phyloP scores from a whole-genome alignment of 371 early-diverging fungal species.

The Cokeromyces recurvatus region DNA sequence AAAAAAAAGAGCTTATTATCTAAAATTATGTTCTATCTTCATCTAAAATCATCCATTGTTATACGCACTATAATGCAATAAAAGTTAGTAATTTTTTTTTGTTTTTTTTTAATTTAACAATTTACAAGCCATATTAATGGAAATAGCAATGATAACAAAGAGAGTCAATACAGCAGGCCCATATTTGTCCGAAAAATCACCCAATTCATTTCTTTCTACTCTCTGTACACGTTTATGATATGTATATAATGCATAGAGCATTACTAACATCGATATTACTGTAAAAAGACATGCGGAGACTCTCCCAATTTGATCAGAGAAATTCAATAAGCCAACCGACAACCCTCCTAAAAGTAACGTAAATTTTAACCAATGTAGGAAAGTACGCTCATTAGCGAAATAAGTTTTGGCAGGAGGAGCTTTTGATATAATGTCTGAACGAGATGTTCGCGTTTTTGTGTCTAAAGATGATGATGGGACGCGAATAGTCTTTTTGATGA shows the following conservation, averaged over 20 bases:
- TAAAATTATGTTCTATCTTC: no score
- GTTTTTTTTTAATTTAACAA: no score
- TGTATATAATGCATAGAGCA: conserved; percentile 80
- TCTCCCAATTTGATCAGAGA: conserved; percentile 65
- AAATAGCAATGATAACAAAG: conserved; percentile 71
- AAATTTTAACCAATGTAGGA: conserved; percentile 78
- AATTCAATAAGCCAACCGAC: conserved; percentile 71
- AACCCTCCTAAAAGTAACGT: conserved; percentile 65
- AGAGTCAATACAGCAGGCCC: conserved; percentile 78
- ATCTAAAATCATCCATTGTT: neutral
- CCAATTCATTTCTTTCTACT: conserved; percentile 51
- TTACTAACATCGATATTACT: conserved; percentile 62
- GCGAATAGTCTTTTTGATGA: conserved; percentile 3
- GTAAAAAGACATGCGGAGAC: conserved; percentile 69
- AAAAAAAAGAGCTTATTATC: neutral
- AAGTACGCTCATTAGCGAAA: conserved; percentile 98
- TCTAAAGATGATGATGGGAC: no score
- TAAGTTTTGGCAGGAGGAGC: conserved; percentile 79
- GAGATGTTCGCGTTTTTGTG: conserved; percentile 3
- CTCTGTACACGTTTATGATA: conserved; percentile 82
- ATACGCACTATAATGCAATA: conserved; percentile 2
- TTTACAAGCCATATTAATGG: conserved; percentile 84
- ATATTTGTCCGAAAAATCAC: conserved; percentile 58
- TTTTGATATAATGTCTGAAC: conserved; percentile 18
- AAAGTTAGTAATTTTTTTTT: no score